Base-by-base conservation (phyloP, 2,329 filamentous ascomycete genomes). In the Pseudopyrenochaeta lycopersici region DNA sequence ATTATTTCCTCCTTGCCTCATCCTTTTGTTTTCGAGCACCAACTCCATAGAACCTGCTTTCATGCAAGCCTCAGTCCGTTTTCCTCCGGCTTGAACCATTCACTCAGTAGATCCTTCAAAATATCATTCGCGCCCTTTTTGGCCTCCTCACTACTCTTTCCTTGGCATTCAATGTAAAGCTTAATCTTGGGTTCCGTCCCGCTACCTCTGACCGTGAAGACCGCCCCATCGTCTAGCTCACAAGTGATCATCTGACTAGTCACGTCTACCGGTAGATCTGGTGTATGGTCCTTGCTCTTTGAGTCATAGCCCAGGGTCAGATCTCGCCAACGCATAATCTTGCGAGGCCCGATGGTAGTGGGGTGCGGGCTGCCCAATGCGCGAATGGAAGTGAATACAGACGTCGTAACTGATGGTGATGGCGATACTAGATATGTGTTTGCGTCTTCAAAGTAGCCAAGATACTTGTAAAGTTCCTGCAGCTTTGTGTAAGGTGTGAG, bases 151-250 rank as follows among this genome's bases (percentile, higher is more conserved):
- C 74, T 73, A 10, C 71, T 78, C 38, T 66, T 68, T 2, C 74
- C 79, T 46, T 73, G 77, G 38, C 77, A 80, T 58, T 84, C 82
- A 46, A 84, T 81, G 60, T 84, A 84, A 40, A 84, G 62, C 69
- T 89, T 89, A 57, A 89, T 86, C 77, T 89, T 89, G 0, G 86
- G 86, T 70, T 89, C 86, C 1, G 86, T 89, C 1, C 86, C 86
- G 2, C 85, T 87, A 1, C 82, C 85, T 61, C 86, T 74, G 18
- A 87, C 78, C 2, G 85, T 88, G 62, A 88, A 87, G 20, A 83
- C 79, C 11, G 86, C 78, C 12, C 76, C 76, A 17, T 80, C 80
- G 23, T 85, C 80, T 35, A 88, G 69, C 76, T 86, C 85, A 54
- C 78, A 81, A 2, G 86, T 88, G 62, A 89, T 82, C 86, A 89